phyloP scores from a whole-genome alignment of 2,329 filamentous ascomycete species.

The Tympanopsis confertula region DNA sequence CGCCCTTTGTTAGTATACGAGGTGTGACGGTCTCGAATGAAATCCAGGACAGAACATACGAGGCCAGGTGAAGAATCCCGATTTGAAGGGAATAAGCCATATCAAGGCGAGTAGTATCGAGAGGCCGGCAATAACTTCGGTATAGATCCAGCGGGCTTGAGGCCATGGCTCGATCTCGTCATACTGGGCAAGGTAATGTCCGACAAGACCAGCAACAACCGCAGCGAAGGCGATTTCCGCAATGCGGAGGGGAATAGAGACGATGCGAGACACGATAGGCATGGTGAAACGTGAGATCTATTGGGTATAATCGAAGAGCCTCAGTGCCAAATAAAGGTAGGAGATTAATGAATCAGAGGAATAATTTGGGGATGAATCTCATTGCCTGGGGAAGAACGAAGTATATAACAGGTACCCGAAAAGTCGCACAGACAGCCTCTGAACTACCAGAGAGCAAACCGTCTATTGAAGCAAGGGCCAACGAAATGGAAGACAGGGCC shows the following conservation, averaged over 20 bases:
- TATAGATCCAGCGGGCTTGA: slow-evolving; percentile 61
- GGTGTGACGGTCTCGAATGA: not conserved
- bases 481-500: too few relatives aligned
- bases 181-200: slow-evolving; percentile 46
- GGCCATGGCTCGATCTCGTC: slow-evolving; percentile 35
- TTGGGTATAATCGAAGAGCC: too few relatives aligned
- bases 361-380: too few relatives aligned
- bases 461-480: too few relatives aligned
- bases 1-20: not conserved
- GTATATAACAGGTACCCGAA: too few relatives aligned
- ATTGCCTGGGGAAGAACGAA: too few relatives aligned
- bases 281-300: too few relatives aligned
- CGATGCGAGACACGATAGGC: not conserved
- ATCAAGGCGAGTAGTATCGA: slow-evolving; percentile 59
- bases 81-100: slow-evolving; percentile 62
- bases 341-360: too few relatives aligned
- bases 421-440: too few relatives aligned
- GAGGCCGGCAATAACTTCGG: slow-evolving; percentile 58
- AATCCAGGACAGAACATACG: not conserved
- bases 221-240: not conserved
- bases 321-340: too few relatives aligned
- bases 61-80: slow-evolving; percentile 56
- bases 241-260: not conserved
- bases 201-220: slow-evolving; percentile 58
- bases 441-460: too few relatives aligned